Evolutionary conservation across 1,284 basidiomycete genomes (phyloP), one percentile per base, ranked within the genome.

Genomic region (Papiliotrema flavescens): DNA sequence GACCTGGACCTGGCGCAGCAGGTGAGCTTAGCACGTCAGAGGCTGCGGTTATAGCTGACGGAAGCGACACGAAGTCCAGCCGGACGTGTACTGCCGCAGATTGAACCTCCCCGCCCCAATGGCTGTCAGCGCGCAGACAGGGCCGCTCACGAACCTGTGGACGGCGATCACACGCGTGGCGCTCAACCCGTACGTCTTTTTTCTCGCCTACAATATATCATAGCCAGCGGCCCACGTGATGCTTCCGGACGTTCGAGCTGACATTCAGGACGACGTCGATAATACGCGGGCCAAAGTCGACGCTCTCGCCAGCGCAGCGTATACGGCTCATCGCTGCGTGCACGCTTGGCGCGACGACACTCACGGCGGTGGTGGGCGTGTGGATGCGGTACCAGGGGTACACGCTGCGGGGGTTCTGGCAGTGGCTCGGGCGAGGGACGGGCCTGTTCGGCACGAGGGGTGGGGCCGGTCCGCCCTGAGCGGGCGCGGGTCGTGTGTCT

Each of bases 1-100:
- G 95, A 98, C 74, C 82, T 97, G 36, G 95, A 98, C 76, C 85
- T 98, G 43, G 95, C 95, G 17, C 84, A 93, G 67, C 92, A 95
- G 81, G 89, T 87, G 55, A 63, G 80, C 69, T 41, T 5, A 2
- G 39, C 20, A 32, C 24, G 41, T 40, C 32, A 11, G 28, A 32
- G 11, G 5, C 28, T 6, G 11, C 13, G 36, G n/a, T 2, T 45
- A 20, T 19, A 20, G 51, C 49, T 60, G 40, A 54, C 39, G 41
- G 50, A 73, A 93, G 87, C 82, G 95, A 69, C 94, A 98, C 73
- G 94, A 98, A 80, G 94, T 98, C 15, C 95, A 98, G 75, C 95
- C 95, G 39, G 95, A 98, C 71, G 90, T 94, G 14, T 98, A 98
- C 76, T 93, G 90, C 71, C 81, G 91, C 67, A 82, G 90, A 55